Evolutionary conservation across 169 alveolate genomes (phyloP), one percentile per base, ranked within the genome.

Genomic region (Cryptosporidium parvum): DNA sequence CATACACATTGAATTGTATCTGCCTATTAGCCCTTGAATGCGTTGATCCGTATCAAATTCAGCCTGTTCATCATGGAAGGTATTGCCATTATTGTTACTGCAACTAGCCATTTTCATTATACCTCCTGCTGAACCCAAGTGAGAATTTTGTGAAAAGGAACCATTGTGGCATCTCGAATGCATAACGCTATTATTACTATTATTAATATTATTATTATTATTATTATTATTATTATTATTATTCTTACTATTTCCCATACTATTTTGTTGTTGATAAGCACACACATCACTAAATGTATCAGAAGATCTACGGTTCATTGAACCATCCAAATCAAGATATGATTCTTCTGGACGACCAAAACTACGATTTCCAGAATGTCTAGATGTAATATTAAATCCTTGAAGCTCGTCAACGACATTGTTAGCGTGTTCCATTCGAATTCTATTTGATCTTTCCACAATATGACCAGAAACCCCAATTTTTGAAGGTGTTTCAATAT

Each of bases 1-100:
- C 7, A 73, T 56, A 73, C 71, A 59, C 52, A 73, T 33, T 18
- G 86, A 59, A 14, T 59, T 73, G 86, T 73, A 73, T 52, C 71
- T 73, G 52, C 86, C 86, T 8, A 73, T 37, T 12, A 33, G 7
- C 23, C 56, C 70, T 33, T 73, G 68, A 53, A 45, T 58, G n/a
- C 26, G 58, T 10, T 72, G 37, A 2, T 73, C 56, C 35, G 23
- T 29, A 31, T 33, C 56, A 58, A 14, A 52, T 3, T 73, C 72
- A 73, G 56, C n/a, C 7, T 65, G 44, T 33, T 33, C 72, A 31
- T 65, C 72, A 12, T 23, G 72, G 5, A 65, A 33, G 44, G n/a
- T 3, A 65, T 14, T 65, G 16, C 72, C 72, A 33, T 5, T 23
- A 18, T 31, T 35, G 51, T 31, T 65, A 18, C 18, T 35, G 12